phyloP scores from a whole-genome alignment of 176 grass and related monocot genomes.

The sorghum (Sorghum bicolor) region DNA sequence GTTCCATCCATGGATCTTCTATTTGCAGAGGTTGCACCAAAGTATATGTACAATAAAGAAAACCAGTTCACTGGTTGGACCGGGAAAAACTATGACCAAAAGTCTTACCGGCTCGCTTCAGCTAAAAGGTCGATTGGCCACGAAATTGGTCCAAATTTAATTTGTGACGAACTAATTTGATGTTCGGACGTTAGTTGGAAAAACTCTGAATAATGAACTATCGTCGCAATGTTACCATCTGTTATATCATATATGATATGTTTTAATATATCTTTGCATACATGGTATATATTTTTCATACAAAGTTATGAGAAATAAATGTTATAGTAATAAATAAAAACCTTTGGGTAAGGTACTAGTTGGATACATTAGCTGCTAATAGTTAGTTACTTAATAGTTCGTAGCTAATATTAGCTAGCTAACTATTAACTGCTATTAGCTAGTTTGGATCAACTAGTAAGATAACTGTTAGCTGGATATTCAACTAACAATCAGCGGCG shows the following conservation, averaged over 20 bases:
- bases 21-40: neutral
- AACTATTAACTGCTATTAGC: neutral
- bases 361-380: neutral
- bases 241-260: neutral
- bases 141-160: neutral
- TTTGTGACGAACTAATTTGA: neutral
- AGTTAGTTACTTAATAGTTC: neutral
- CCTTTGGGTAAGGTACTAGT: neutral
- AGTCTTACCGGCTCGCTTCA: neutral
- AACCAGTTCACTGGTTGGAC: neutral
- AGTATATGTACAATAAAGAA: neutral
- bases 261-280: neutral
- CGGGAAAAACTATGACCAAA: neutral
- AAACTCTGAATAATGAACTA: neutral
- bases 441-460: neutral
- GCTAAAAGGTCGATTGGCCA: neutral
- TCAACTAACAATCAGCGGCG: neutral
- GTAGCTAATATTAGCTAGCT: neutral
- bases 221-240: neutral
- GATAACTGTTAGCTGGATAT: neutral
- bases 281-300: neutral
- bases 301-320: neutral
- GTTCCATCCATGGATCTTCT: conserved; percentile 1
- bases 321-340: neutral
- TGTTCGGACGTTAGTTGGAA: neutral